A percentile compares a stretch with the other conserved stretches of the same genome.
These are phyloP conservation scores for Heritiera littoralis DNA, from an alignment of 345 rosid genomes.

Conservation along the genomic window DNA sequence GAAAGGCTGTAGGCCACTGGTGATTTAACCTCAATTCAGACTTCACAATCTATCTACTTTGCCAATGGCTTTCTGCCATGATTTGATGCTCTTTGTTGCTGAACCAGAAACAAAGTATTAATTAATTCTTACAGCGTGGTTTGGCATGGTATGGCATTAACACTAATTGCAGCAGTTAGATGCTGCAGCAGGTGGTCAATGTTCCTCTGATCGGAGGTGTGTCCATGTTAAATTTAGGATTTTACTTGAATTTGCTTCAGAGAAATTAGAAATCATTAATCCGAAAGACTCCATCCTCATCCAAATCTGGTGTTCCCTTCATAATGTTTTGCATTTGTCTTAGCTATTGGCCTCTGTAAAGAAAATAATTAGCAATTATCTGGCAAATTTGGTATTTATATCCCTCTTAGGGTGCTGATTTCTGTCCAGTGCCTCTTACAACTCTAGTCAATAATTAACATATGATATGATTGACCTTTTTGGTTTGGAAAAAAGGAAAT, in stretches of 20 bases:
- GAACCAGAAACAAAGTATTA: neutral
- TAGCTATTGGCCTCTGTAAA: conserved; percentile 9
- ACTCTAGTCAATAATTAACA: conserved; percentile 23
- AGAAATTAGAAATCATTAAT: neutral
- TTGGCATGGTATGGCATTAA: conserved; percentile 1
- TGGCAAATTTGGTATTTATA: conserved; percentile 25
- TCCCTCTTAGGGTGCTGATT: conserved; percentile 21
- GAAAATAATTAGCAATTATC: conserved; percentile 15
- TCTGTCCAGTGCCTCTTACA: conserved; percentile 27
- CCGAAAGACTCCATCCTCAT: neutral
- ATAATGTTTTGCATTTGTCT: neutral
- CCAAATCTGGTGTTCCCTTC: neutral
- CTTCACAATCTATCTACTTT: neutral
- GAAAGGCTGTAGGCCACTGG: neutral
- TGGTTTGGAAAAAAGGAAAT: conserved; percentile 4
- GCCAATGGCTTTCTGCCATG: neutral
- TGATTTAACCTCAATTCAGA: neutral
- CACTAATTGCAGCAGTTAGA: neutral
- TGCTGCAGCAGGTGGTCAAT: neutral
- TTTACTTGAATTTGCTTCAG: neutral
- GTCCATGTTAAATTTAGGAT: neutral
- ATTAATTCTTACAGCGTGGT: conserved; percentile 16
- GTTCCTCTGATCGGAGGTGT: neutral
- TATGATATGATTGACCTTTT: conserved; percentile 11
- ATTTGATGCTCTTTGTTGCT: neutral